Evolutionary conservation across 768 basidiomycete genomes (phyloP).

Genomic region (Boletus sp.): DNA sequence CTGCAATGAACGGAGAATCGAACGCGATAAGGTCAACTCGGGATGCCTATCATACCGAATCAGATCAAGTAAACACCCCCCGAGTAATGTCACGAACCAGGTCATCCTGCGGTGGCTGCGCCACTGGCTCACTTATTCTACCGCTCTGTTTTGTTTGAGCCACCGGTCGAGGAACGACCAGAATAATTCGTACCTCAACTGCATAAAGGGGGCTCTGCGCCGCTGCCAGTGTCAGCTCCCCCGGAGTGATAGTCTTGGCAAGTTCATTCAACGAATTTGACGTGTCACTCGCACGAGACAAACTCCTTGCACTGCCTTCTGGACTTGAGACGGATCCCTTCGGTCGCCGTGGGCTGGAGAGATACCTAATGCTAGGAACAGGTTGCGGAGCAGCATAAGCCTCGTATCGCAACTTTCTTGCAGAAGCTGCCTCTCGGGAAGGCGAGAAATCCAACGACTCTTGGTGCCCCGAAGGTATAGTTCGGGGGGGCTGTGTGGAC

Average conservation of each 20-base stretch:
- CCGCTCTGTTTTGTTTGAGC: conserved; percentile 14
- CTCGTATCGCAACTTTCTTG: conserved; percentile 59
- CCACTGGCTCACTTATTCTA: background rate
- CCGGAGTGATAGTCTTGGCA: conserved; percentile 28
- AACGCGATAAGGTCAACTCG: conserved; percentile 65
- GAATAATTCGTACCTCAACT: conserved; percentile 18
- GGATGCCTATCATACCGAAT: conserved; percentile 29
- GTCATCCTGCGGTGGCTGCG: conserved; percentile 11
- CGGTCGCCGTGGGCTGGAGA: conserved; percentile 29
- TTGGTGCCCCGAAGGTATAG: conserved; percentile 13
- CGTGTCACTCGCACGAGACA: conserved; percentile 26
- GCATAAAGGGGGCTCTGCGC: conserved; percentile 14
- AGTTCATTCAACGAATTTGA: conserved; percentile 26
- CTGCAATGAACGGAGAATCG: conserved; percentile 65
- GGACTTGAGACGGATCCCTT: conserved; percentile 38
- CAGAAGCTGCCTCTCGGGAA: conserved; percentile 28
- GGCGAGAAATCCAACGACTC: conserved; percentile 18
- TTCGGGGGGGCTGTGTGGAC: conserved; percentile 8
- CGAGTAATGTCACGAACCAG: conserved; percentile 15
- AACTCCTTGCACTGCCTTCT: conserved; percentile 30
- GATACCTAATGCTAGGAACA: conserved; percentile 41
- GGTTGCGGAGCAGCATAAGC: conserved; percentile 65
- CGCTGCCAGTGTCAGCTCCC: conserved; percentile 29
- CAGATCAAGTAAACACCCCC: conserved; percentile 5
- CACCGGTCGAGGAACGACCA: background rate